Evolutionary conservation across 768 basidiomycete genomes (phyloP), one percentile per base, ranked within the genome.

Genomic region (Mycena epipterygia): DNA sequence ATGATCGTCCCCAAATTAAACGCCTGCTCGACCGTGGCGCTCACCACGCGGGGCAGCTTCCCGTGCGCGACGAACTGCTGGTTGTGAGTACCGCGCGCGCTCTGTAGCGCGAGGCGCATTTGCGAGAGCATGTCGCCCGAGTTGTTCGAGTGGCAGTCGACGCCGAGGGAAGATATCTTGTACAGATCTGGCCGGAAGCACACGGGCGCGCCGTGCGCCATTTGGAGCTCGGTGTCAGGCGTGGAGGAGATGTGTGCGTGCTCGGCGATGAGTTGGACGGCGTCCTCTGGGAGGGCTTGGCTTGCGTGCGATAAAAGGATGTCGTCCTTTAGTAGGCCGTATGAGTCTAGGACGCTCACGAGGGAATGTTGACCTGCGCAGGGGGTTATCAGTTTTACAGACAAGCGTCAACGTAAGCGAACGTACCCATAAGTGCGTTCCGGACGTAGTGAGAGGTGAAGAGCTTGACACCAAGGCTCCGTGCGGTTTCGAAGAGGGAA

Each of bases 1-100:
- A 53, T 52, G 55, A 73, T 73, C n/a, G 72, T 73, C 3, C 49
- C 67, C 16, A 73, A 52, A 27, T 73, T 73, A 58, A 69, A 73
- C n/a, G 55, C 72, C 44, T 64, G 23, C 58, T 57, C 51, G 25
- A 46, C 64, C 6, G 67, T 73, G 42, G 27, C 25, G 5, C 23
- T 27, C 0, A 73, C 27, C 4, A 30, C n/a, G 9, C 35, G 35
- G n/a, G 64, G 72, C 23, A 48, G 19, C 67, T 65, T 66, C 19
- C 64, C 58, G 2, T 27, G 44, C 1, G 29, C 67, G 44, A 67
- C 44, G 52, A 73, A 73, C 17, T 0, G 30, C 42, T 58, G 23
- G 52, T 69, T 69, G 44, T 29, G 25, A 17, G 46, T 19, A 0
- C 63, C 67, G 27, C 72, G 72, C 2, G 67, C 68, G 51, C 25